phyloP scores from a whole-genome alignment of 1,139 yeast species.

The Saccharomycopsis hybrid region DNA sequence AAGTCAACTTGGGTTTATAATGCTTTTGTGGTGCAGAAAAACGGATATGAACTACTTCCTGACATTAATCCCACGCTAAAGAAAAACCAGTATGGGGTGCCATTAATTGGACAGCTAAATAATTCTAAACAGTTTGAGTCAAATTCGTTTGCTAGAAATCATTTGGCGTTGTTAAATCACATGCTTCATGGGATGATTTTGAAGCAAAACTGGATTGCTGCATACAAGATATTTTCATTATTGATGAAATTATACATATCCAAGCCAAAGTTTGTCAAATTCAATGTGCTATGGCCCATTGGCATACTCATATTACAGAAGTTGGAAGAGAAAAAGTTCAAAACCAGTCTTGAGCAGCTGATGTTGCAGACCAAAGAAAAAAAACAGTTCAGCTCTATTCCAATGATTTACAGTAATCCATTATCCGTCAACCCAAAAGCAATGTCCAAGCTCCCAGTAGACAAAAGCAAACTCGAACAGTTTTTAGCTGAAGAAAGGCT shows the following conservation, averaged over 20 bases:
- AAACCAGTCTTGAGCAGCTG: too few relatives aligned
- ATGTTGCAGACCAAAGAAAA: too few relatives aligned
- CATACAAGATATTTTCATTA: slow-evolving; percentile 5
- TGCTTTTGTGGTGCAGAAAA: neutral
- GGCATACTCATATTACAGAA: slow-evolving; percentile 6
- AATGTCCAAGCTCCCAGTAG: too few relatives aligned
- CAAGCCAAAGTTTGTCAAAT: neutral
- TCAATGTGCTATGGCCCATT: slow-evolving; percentile 7
- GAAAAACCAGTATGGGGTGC: too few relatives aligned
- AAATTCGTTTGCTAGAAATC: slow-evolving; percentile 3
- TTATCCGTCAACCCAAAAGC: too few relatives aligned
- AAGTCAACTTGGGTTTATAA: slow-evolving; percentile 1
- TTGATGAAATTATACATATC: slow-evolving; percentile 1
- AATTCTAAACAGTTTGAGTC: too few relatives aligned
- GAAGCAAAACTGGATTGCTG: slow-evolving; percentile 6
- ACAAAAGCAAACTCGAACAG: too few relatives aligned
- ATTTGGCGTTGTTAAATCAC: slow-evolving; percentile 1
- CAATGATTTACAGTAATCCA: too few relatives aligned
- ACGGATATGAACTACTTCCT: slow-evolving; percentile 10
- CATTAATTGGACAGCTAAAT: too few relatives aligned
- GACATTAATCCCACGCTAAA: neutral
- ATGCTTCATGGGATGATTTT: slow-evolving; percentile 5
- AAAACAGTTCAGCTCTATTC: neutral
- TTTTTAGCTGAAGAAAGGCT: neutral
- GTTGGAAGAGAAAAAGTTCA: slow-evolving; percentile 2